phyloP scores from a whole-genome alignment of 2,329 filamentous ascomycete species.

The Atkinsonella texensis region DNA sequence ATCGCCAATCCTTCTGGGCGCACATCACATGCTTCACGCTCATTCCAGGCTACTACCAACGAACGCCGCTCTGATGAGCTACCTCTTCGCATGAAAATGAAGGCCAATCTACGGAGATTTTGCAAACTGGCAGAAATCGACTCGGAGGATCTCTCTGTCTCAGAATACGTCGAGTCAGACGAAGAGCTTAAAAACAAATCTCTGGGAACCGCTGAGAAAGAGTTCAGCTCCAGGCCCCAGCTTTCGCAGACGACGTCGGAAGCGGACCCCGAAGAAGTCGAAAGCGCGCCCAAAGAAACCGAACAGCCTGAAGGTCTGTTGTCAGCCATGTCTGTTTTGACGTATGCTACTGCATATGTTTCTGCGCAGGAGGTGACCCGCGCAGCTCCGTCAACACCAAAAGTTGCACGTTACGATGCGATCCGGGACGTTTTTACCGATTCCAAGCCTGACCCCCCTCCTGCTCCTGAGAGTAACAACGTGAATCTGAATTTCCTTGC shows the following conservation, averaged over 20 bases:
- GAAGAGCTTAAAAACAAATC: conserved; percentile 23
- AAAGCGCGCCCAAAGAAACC: conserved; percentile 1
- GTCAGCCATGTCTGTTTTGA: conserved; percentile 18
- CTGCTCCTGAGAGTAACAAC: conserved; percentile 13
- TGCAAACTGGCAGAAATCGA: conserved; percentile 24
- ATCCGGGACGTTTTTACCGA: conserved; percentile 30
- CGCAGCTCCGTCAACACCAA: conserved; percentile 15
- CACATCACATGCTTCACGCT: conserved; percentile 36
- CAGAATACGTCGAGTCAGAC: conserved; percentile 21
- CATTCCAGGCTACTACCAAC: conserved; percentile 24
- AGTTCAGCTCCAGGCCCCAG: conserved; percentile 19
- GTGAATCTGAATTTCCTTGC: conserved; percentile 22
- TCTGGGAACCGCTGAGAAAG: conserved; percentile 22
- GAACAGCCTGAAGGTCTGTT: conserved; percentile 15
- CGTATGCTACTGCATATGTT: conserved; percentile 20
- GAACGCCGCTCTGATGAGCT: conserved; percentile 21
- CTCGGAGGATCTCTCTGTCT: conserved; percentile 19
- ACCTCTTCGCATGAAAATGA: conserved; percentile 23
- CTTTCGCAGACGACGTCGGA: conserved; percentile 16
- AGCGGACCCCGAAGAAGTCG: conserved; percentile 11
- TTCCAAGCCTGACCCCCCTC: conserved; percentile 19
- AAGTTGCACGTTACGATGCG: conserved; percentile 24
- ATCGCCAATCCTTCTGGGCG: conserved; percentile 34
- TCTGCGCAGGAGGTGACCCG: conserved; percentile 17
- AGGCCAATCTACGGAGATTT: conserved; percentile 23